Percentiles rank a stretch among this genome's conserved stretches.
phyloP scores from a whole-genome alignment of 2,329 filamentous ascomycete species.

The Geosmithia putterillii region DNA sequence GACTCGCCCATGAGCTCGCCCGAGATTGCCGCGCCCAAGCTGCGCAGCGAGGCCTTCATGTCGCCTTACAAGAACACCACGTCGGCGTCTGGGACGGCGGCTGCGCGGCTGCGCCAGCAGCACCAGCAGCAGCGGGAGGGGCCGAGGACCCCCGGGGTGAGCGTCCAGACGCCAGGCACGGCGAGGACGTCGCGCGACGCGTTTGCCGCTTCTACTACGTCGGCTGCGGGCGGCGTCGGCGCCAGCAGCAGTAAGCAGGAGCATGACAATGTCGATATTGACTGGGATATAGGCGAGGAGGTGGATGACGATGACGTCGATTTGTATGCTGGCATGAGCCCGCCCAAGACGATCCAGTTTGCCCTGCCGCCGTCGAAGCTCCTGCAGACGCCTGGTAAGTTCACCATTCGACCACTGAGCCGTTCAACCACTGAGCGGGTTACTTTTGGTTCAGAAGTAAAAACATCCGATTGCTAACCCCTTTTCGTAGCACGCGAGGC shows the following conservation, averaged over 20 bases:
- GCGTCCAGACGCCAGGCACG: conserved; percentile 63
- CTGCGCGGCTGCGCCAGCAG: conserved; percentile 25
- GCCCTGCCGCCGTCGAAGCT: conserved; percentile 65
- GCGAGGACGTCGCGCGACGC: conserved; percentile 36
- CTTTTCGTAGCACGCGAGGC: conserved; percentile 72
- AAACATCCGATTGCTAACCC: too few species aligned
- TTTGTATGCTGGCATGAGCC: conserved; percentile 63
- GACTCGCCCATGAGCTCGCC: conserved; percentile 60
- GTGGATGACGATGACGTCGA: conserved; percentile 53
- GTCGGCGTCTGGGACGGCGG: too few species aligned
- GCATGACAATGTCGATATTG: conserved; percentile 39
- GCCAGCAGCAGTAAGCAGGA: too few species aligned
- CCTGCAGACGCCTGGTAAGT: conserved; percentile 65
- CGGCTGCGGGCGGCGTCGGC: conserved; percentile 4
- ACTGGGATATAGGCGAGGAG: conserved; percentile 56
- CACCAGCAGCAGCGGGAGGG: conserved; percentile 20
- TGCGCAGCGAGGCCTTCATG: conserved; percentile 77
- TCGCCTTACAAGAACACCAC: conserved; percentile 49
- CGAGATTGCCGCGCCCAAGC: conserved; percentile 66
- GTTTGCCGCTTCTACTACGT: conserved; percentile 22
- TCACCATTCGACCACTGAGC: too few species aligned
- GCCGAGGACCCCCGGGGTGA: conserved; percentile 69
- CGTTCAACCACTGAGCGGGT: too few species aligned
- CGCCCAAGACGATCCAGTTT: conserved; percentile 88
- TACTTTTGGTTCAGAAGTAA: too few species aligned